These are phyloP conservation scores for Dipteronia dyeriana DNA, from an alignment of 345 rosid species.

Conservation along the genomic window DNA sequence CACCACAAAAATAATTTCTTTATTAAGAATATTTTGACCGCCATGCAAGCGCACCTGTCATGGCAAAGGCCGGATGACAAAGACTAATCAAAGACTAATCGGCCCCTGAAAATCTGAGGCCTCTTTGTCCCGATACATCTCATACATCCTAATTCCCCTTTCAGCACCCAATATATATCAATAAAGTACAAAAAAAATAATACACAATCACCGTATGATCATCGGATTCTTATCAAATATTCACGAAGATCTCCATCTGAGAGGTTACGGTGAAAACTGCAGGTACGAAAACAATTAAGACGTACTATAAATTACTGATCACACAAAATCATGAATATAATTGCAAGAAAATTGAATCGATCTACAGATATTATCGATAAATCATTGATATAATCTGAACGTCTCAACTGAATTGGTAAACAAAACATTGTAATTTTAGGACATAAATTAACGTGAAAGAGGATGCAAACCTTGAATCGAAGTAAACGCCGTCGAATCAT, in stretches of 20 bases:
- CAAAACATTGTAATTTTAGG: too few species aligned
- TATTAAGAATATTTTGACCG: constrained; percentile 67
- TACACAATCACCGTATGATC: neutral
- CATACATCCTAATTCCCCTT: constrained; percentile 33
- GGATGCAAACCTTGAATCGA: neutral
- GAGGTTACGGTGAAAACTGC: neutral
- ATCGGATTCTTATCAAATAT: neutral
- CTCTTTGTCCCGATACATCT: constrained; percentile 42
- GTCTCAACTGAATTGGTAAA: too few species aligned
- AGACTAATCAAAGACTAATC: constrained; percentile 52
- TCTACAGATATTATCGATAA: too few species aligned
- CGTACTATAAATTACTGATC: too few species aligned
- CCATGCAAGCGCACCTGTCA: constrained; percentile 97
- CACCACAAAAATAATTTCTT: constrained; percentile 39
- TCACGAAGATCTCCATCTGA: neutral
- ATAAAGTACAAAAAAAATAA: neutral
- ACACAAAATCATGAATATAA: too few species aligned
- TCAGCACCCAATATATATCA: neutral
- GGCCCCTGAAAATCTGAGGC: constrained; percentile 32
- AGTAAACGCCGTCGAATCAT: too few species aligned
- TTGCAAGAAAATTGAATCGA: too few species aligned
- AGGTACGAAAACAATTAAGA: neutral
- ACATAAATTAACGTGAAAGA: neutral
- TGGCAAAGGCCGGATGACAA: constrained; percentile 86
- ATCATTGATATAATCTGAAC: too few species aligned